Base-by-base conservation (phyloP, 768 basidiomycete genomes). In the Russula vinacea region DNA sequence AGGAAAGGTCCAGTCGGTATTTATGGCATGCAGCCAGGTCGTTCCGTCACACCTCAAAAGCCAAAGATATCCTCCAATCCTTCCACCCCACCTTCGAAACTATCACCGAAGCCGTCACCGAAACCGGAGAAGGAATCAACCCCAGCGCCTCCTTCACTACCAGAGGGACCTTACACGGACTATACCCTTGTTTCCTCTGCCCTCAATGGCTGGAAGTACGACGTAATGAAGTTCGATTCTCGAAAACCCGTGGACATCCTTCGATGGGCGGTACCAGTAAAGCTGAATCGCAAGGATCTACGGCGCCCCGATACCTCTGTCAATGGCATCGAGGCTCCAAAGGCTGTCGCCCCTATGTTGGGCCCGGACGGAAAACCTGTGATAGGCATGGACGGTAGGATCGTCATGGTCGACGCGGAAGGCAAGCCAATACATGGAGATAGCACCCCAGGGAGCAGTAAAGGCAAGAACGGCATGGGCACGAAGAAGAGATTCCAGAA, bases 181-280 rank as follows among this genome's bases (percentile, higher is more conserved):
- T 94, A 84, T 78, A 83, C 82, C 71, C 83, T 94, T 71, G 82
- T 91, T 74, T 90, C 90, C 8, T 88, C 88, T 33, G 83, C 85
- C 17, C 83, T 88, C 72, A 89, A 90, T 72, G 90, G 88, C 32
- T 93, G 91, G 90, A 91, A 89, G 72, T 91, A 92, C 80, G 90
- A 94, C 76, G 84, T 94, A 63, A 92, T 94, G 89, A 92, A 92
- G 75, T 92, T 95, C 73, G 86, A 90, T 74, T 84, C 86, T 39
- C 81, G 87, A 62, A 88, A 88, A 70, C 78, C 81, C 17, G 77
- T 91, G 60, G 90, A 93, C 72, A 79, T 92, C 59, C 78, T 79
- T 57, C 74, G 76, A 35, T 94, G 92, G 88, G 73, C 78, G 37
- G 77, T 78, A 63, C 93, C 93, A 16, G 86, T 94, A 71, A 91